Base-by-base conservation (phyloP, 1,284 basidiomycete genomes). In the Ceraceosorus bombacis region DNA sequence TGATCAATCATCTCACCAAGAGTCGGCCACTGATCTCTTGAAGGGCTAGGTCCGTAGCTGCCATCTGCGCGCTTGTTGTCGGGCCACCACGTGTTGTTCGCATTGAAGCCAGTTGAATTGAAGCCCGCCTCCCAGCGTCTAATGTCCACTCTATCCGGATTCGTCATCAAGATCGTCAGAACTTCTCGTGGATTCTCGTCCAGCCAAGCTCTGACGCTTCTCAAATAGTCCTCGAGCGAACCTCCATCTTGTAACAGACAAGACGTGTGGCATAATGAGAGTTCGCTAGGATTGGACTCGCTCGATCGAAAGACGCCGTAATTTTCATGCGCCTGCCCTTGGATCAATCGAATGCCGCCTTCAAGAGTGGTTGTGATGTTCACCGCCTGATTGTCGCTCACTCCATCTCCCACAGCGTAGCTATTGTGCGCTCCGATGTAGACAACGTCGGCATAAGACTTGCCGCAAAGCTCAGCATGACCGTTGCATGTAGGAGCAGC, bases 161-260 rank as follows among this genome's bases (percentile, higher is more conserved):
- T 76, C 53, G 71, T 66, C n/a, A 76, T 66, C 55, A 76, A 62
- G n/a, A 76, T 54, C 3, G 73, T 72, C 36, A 76, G 39, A 8
- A 86, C 86, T 82, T 96, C 90, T 68, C 87, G 87, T 0, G 90
- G 85, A 78, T 97, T 95, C 10, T 82, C 79, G 72, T 86, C 85
- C 77, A 95, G 81, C 90, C 90, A 97, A 5, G 83, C 79, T 74
- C 88, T 87, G 52, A 96, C 90, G 27, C 27, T 27, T 27, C 27
- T 27, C 27, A 27, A 27, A 27, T 27, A 27, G 27, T 27, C 27
- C 3, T 27, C 27, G 27, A 27, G 27, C 2, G 27, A 27, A 3
- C 27, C 27, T 27, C 27, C 27, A 27, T 27, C 27, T 27, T 27
- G 27, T 3, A 27, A 27, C 27, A 27, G 27, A 27, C 27, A 27